These are phyloP conservation scores for Vanderwaltozyma tropicalis DNA, from an alignment of 805 yeast species.

Conservation along the genomic window DNA sequence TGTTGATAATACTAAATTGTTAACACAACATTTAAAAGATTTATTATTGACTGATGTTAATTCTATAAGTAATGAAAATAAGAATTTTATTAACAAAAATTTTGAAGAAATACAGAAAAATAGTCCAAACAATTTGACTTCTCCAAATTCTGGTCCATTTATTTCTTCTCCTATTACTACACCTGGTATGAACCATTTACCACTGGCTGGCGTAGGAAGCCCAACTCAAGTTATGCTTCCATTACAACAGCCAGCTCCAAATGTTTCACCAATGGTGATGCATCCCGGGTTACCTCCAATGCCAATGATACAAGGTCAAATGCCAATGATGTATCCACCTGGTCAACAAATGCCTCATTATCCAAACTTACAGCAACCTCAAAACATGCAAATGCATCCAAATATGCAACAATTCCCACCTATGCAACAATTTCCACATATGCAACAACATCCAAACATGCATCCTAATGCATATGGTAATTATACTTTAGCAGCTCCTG, in stretches of 20 bases:
- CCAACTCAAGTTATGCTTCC: not conserved
- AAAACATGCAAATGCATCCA: not conserved
- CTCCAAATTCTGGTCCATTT: constrained; percentile 2
- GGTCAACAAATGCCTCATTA: not conserved
- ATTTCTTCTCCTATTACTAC: constrained; percentile 11
- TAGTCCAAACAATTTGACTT: not conserved
- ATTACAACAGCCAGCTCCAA: not conserved
- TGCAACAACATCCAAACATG: not conserved
- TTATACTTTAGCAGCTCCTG: not conserved
- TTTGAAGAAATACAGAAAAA: not conserved
- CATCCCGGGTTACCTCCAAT: not conserved
- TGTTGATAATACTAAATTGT: constrained; percentile 5
- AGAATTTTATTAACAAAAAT: not conserved
- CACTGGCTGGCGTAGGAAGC: not conserved
- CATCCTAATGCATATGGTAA: not conserved
- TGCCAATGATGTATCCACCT: not conserved
- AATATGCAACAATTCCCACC: not conserved
- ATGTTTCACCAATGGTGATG: not conserved
- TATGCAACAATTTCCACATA: not conserved
- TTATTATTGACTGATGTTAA: constrained; percentile 3
- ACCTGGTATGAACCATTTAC: constrained; percentile 3
- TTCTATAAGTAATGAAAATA: not conserved
- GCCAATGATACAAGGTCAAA: not conserved
- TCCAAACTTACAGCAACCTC: not conserved
- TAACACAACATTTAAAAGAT: constrained; percentile 10